A percentile compares a stretch with the other conserved stretches of the same genome.
Conservation (phyloP, 352 stramenopile species). For the Pythium scleroteichum region DNA sequence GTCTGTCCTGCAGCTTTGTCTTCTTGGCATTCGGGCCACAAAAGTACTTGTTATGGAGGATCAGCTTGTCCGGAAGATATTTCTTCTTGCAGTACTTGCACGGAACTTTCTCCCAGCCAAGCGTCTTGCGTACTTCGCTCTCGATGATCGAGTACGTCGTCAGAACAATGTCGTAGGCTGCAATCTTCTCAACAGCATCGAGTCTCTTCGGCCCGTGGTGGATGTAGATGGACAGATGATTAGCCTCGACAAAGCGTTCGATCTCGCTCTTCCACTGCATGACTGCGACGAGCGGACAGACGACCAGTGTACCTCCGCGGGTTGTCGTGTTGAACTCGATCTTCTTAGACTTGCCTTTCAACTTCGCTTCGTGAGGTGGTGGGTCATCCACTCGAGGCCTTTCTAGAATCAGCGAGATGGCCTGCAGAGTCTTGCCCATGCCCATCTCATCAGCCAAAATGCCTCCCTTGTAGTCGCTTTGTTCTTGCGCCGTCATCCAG, state of each 20-base stretch:
- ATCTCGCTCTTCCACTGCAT: conserved; percentile 94
- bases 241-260: conserved; percentile 91
- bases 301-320: conserved; percentile 92
- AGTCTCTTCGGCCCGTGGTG: conserved; percentile 95
- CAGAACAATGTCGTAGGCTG: conserved; percentile 97
- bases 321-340: conserved; percentile 16
- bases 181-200: conserved; percentile 73
- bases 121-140: conserved; percentile 86
- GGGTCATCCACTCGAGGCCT: conserved; percentile 43
- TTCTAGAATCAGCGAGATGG: conserved; percentile 95
- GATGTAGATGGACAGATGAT: conserved; percentile 93
- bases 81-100: conserved; percentile 96
- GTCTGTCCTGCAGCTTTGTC: conserved; percentile 91
- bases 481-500: conserved; percentile 95
- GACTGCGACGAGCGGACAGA: conserved; percentile 97
- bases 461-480: conserved; percentile 87
- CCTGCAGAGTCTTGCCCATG: conserved; percentile 97
- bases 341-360: conserved; percentile 25
- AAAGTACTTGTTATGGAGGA: conserved; percentile 97
- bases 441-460: conserved; percentile 99
- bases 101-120: conserved; percentile 70
- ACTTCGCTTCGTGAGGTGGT: conserved; percentile 3
- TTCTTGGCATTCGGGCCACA: conserved; percentile 96
- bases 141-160: conserved; percentile 98
- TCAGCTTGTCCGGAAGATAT: conserved; percentile 94